Evolutionary conservation across 2,329 filamentous ascomycete genomes (phyloP), one percentile per base, ranked within the genome.

Genomic region (Neofusicoccum umdonicola): DNA sequence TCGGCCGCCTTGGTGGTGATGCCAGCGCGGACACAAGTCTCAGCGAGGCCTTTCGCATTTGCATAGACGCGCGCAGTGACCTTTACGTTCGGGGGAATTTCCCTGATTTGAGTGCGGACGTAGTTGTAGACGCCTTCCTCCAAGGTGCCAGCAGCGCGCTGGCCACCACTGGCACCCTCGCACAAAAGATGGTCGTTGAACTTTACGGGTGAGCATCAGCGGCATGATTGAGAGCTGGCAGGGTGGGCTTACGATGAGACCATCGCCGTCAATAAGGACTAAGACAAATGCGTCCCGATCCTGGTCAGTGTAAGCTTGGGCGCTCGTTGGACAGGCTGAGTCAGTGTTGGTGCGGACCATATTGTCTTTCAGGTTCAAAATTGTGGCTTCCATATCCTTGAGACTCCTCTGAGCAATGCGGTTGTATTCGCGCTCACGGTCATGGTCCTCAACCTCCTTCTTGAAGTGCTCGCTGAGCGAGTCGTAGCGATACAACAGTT

Each of bases 261-360:
- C 82, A 67, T 86, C 83, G 45, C 83, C 84, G 68, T 87, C 84
- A 56, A 87, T 77, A 41, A 87, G 75, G 37, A 85, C 77, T 15
- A 84, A 72, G 45, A 86, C 77, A 68, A 84, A 86, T 4, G 83
- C 80, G 12, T 66, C 63, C 19, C 60, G 63, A 31, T 60, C 41
- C 57, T 57, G 56, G 15, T 54, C 17, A 19, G 19, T 31, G 62
- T 47, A 19, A 64, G 57, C 27, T 17, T 48, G 44, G 64, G 64
- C 52, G 17, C 27, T 13, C 66, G 48, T 27, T 62, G 56, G n/a
- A 39, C 44, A 65, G 44, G 64, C 31, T 6, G 34, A 54, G 31
- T 19, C 42, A 41, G 15, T 12, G 51, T 67, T 62, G 68, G 31
- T 39, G 42, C 51, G 9, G 19, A 76, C 74, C 63, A 77, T 66